Conservation (phyloP, 1,284 basidiomycete genomes). For the Moniliophthora roreri region DNA sequence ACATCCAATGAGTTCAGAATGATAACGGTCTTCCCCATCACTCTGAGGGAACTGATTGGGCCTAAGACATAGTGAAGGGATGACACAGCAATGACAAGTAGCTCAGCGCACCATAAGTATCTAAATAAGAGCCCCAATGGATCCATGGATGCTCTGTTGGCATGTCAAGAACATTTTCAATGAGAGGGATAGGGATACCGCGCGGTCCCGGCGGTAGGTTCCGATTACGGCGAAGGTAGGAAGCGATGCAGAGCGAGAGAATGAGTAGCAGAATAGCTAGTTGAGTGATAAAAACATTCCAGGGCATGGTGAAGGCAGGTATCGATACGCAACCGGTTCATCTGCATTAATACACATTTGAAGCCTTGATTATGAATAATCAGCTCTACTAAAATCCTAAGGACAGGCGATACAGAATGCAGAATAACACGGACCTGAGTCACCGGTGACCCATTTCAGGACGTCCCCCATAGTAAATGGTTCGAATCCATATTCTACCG, state of each 20-base stretch:
- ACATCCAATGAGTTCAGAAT: conserved; percentile 28
- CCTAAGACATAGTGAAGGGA: conserved; percentile 13
- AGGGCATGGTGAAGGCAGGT: background rate
- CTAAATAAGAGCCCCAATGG: conserved; percentile 19
- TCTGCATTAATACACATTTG: too few relatives aligned
- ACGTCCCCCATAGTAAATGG: too few relatives aligned
- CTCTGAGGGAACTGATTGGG: conserved; percentile 22
- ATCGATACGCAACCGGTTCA: too few relatives aligned
- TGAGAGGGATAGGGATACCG: conserved; percentile 19
- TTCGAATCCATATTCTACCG: too few relatives aligned
- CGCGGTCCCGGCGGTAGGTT: conserved; percentile 18
- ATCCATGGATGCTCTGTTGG: conserved; percentile 20
- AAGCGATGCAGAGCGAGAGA: background rate
- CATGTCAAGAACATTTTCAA: conserved; percentile 21
- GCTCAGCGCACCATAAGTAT: conserved; percentile 18
- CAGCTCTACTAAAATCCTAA: too few relatives aligned
- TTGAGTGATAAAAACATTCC: background rate
- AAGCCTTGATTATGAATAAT: too few relatives aligned
- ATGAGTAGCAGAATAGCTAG: background rate
- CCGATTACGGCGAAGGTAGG: background rate
- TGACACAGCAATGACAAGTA: background rate
- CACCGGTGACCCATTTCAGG: too few relatives aligned
- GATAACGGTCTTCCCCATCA: conserved; percentile 24
- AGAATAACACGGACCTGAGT: too few relatives aligned
- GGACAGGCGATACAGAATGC: too few relatives aligned